Evolutionary conservation across 306 rosid genomes (phyloP).

Genomic region (Casuarina cunninghamiana): DNA sequence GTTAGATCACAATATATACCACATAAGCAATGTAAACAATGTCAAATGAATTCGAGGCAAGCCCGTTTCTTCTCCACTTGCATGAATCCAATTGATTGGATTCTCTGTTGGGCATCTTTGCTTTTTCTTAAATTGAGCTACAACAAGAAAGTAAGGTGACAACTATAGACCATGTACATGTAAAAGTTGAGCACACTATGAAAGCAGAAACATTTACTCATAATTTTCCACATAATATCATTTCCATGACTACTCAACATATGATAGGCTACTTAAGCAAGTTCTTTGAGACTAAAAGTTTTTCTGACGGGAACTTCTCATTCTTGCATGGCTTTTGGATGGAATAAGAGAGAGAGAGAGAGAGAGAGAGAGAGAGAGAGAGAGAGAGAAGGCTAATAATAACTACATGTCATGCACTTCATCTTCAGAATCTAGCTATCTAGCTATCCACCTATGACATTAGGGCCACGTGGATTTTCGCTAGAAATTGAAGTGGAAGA

Average conservation of each 20-base stretch:
- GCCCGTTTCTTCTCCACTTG: constrained; percentile 64
- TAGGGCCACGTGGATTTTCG: constrained; percentile 29
- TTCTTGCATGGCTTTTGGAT: no score
- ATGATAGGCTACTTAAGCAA: background rate
- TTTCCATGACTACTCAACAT: background rate
- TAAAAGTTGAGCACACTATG: background rate
- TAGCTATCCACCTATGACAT: background rate
- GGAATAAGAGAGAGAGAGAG: no score
- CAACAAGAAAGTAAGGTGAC: constrained; percentile 72
- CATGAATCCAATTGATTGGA: constrained; percentile 64
- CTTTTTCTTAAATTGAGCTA: constrained; percentile 60
- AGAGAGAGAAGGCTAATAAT: background rate
- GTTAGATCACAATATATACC: constrained; percentile 37
- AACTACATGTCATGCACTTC: background rate
- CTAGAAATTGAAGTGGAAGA: background rate
- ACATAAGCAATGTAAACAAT: constrained; percentile 51
- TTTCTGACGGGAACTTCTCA: constrained; percentile 50
- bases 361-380: background rate
- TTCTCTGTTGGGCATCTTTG: constrained; percentile 33
- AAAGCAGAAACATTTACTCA: no score
- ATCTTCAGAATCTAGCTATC: background rate
- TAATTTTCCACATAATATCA: background rate
- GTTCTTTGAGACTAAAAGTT: constrained; percentile 1
- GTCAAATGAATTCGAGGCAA: constrained; percentile 57
- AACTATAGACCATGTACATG: constrained; percentile 56